These are phyloP conservation scores for Zygoascus tannicola DNA, from an alignment of 805 yeast genomes.

Conservation along the genomic window DNA sequence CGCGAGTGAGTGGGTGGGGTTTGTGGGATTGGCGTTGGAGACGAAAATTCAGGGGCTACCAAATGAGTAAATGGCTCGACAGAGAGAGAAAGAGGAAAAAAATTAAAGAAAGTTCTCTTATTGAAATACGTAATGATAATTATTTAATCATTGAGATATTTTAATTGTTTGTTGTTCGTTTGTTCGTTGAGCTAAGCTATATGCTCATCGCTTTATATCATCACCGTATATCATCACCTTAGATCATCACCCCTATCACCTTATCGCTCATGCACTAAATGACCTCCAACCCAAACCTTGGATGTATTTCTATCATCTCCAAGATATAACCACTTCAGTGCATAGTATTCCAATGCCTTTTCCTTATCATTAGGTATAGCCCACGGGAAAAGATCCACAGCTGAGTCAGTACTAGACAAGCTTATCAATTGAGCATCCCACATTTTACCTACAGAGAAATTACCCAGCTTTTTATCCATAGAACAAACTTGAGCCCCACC, in stretches of 20 bases:
- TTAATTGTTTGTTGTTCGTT: background rate
- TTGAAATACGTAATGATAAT: too few relatives aligned
- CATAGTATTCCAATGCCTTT: constrained; percentile 42
- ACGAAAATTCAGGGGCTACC: too few relatives aligned
- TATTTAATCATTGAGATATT: too few relatives aligned
- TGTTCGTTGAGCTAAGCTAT: too few relatives aligned
- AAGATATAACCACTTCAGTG: constrained; percentile 84
- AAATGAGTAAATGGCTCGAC: too few relatives aligned
- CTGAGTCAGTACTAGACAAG: constrained; percentile 42
- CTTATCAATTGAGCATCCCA: constrained; percentile 81
- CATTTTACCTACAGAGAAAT: constrained; percentile 65
- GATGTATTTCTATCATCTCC: constrained; percentile 89
- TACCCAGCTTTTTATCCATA: constrained; percentile 50
- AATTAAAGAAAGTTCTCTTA: too few relatives aligned
- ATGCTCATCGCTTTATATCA: background rate
- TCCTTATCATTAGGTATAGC: constrained; percentile 32
- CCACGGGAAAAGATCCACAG: constrained; percentile 69
- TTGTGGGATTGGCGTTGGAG: too few relatives aligned
- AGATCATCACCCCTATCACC: background rate
- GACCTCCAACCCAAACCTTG: constrained; percentile 78
- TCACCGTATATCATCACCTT: background rate
- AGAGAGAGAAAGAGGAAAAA: too few relatives aligned
- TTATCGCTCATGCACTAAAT: constrained; percentile 43
- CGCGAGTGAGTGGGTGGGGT: too few relatives aligned
- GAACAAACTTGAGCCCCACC: constrained; percentile 82